Evolutionary conservation across 169 alveolate species (phyloP), one percentile per base, ranked within the genome.

Genomic region (Plasmodium berghei): DNA sequence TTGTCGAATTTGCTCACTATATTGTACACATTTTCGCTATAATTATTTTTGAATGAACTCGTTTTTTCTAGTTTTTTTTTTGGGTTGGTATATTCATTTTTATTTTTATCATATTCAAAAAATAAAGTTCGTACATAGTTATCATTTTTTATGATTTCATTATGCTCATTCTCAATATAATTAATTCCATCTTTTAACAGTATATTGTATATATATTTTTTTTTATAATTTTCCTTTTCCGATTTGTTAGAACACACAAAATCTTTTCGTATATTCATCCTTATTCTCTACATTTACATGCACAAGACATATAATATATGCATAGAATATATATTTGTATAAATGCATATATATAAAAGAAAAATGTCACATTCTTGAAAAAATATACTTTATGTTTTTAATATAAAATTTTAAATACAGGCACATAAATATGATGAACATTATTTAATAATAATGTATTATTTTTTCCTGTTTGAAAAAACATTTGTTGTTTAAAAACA

Each of bases 121-220:
- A 77, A 58, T 24, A 77, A 26, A 16, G 80, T 77, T 52, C 58
- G 49, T 18, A 77, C 59, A 49, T 62, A 77, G 4, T 18, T 56
- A 48, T 77, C 89, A 63, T 52, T 58, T 58, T 64, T 77, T 63
- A 77, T 77, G 2, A 24, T 64, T 77, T 26, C 61, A 49, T 63
- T 42, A 12, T 77, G 46, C 34, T 46, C 89, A 77, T 77, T 77
- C 24, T 77, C 89, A 12, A 77, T 45, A 70, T 77, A 77, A 56
- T 77, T 52, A 8, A 77, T 77, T 14, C 89, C 89, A 28, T 77
- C 89, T 54, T 64, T 77, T 63, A 77, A 8, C 14, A 77, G 28
- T 20, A 77, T 18, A 20, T 77, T 67, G n/a, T 63, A 63, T 18
- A 64, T 70, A 63, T 70, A 0, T 28, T 77, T 59, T 28, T 77